Conservation (phyloP, 441 rosid species). For the Breynia disticha region DNA sequence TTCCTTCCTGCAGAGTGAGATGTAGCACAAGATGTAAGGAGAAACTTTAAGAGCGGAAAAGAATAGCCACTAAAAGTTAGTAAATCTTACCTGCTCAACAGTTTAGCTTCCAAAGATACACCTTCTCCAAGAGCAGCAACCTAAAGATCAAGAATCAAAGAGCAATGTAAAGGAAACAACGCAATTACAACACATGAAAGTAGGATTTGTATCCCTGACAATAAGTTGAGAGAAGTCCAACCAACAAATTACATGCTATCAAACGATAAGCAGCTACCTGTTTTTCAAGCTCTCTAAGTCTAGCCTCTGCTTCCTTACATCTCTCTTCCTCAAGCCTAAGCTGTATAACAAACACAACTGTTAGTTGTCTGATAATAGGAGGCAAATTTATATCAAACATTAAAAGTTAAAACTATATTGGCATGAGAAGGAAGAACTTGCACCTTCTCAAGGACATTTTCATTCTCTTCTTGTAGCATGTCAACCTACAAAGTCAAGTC, state of each 20-base stretch:
- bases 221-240: neutral
- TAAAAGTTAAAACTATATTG: neutral
- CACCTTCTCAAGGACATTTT: conserved; percentile 54
- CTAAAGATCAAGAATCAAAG: conserved; percentile 24
- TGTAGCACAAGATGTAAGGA: conserved; percentile 7
- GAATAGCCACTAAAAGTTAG: conserved; percentile 18
- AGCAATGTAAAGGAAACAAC: neutral
- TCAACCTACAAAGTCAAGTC: conserved; percentile 48
- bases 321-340: conserved; percentile 89
- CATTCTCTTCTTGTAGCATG: conserved; percentile 77
- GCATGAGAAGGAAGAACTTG: conserved; percentile 7
- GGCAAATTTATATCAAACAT: neutral
- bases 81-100: conserved; percentile 48
- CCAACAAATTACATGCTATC: neutral
- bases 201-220: conserved; percentile 5
- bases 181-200: neutral
- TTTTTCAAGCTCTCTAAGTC: conserved; percentile 87
- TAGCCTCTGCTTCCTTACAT: conserved; percentile 78
- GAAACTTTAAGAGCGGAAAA: conserved; percentile 1
- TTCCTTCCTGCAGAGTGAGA: conserved; percentile 69
- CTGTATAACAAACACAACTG: conserved; percentile 36
- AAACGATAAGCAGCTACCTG: conserved; percentile 38
- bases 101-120: conserved; percentile 87
- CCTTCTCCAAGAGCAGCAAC: conserved; percentile 95
- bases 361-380: conserved; percentile 1